Percentiles rank a stretch among this genome's conserved stretches.
Evolutionary conservation across 768 basidiomycete species (phyloP).

Genomic region (Lyophyllum semitale): DNA sequence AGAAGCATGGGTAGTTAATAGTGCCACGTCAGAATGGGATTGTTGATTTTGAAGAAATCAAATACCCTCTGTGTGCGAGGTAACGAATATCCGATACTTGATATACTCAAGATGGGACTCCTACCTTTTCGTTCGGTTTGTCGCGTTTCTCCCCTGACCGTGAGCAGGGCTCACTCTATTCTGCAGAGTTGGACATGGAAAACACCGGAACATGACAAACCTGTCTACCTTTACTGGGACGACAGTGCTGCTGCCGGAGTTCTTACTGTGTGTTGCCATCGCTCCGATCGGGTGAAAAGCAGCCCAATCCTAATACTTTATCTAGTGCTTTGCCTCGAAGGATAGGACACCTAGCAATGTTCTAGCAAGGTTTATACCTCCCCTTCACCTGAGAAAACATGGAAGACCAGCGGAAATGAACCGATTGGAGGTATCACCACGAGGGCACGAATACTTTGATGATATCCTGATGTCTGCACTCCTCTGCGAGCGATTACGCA

Average conservation of each 20-base stretch:
- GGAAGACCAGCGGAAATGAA: slow-evolving; percentile 33
- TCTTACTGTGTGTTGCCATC: slow-evolving; percentile 25
- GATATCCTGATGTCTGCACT: slow-evolving; percentile 44
- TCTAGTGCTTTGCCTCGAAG: slow-evolving; percentile 42
- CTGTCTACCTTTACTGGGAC: slow-evolving; percentile 34
- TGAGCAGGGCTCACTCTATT: background rate
- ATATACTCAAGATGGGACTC: slow-evolving; percentile 32
- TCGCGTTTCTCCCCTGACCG: slow-evolving; percentile 2
- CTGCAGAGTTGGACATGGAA: slow-evolving; percentile 38
- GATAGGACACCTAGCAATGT: slow-evolving; percentile 33
- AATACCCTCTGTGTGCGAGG: slow-evolving; percentile 36
- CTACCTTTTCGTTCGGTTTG: slow-evolving; percentile 36
- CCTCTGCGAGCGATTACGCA: slow-evolving; percentile 41
- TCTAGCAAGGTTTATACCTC: slow-evolving; percentile 41
- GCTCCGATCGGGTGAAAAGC: background rate
- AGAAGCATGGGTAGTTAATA: background rate
- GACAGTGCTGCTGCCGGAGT: slow-evolving; percentile 30
- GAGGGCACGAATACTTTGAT: slow-evolving; percentile 41
- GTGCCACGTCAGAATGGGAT: slow-evolving; percentile 28
- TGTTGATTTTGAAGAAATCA: slow-evolving; percentile 27
- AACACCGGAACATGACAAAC: slow-evolving; percentile 25
- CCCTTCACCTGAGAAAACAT: slow-evolving; percentile 32
- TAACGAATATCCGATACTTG: slow-evolving; percentile 36
- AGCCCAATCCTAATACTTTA: background rate
- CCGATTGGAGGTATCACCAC: slow-evolving; percentile 38